phyloP scores from a whole-genome alignment of 805 yeast species.

The Diddensiella caesifluorescens region DNA sequence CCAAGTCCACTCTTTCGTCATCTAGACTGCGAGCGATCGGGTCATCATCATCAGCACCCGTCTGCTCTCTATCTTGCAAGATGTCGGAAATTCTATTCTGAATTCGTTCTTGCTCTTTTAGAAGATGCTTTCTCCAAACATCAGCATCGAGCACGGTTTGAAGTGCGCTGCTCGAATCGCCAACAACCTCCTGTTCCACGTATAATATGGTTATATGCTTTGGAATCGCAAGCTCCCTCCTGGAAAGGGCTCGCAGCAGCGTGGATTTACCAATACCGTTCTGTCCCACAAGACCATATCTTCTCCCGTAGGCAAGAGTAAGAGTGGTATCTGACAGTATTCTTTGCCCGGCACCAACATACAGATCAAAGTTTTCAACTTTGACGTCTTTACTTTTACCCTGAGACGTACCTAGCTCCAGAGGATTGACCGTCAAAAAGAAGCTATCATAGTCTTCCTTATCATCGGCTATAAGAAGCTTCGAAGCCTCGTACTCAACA shows the following conservation, averaged over 20 bases:
- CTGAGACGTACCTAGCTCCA: constrained; percentile 57
- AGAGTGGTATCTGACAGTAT: constrained; percentile 83
- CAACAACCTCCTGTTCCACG: constrained; percentile 95
- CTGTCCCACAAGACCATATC: constrained; percentile 97
- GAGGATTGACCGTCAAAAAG: constrained; percentile 91
- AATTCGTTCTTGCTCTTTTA: constrained; percentile 58
- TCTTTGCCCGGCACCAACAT: constrained; percentile 94
- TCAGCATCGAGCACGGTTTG: constrained; percentile 98
- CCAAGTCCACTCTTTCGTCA: constrained; percentile 84
- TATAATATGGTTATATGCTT: constrained; percentile 92
- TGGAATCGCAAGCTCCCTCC: constrained; percentile 91
- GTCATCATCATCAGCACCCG: constrained; percentile 23
- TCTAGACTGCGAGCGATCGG: constrained; percentile 70
- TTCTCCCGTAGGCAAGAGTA: constrained; percentile 82
- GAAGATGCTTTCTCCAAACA: constrained; percentile 92
- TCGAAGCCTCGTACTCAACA: constrained; percentile 70
- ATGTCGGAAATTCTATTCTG: constrained; percentile 72
- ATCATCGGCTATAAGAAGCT: constrained; percentile 58
- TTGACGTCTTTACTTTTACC: constrained; percentile 97
- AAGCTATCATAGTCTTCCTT: constrained; percentile 86
- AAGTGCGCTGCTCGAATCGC: constrained; percentile 85
- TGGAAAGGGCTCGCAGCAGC: constrained; percentile 77
- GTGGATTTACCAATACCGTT: constrained; percentile 99
- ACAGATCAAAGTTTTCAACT: constrained; percentile 85
- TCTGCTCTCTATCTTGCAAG: constrained; percentile 49